Base-by-base conservation (phyloP, 441 rosid species). In the Sinapis alba region DNA sequence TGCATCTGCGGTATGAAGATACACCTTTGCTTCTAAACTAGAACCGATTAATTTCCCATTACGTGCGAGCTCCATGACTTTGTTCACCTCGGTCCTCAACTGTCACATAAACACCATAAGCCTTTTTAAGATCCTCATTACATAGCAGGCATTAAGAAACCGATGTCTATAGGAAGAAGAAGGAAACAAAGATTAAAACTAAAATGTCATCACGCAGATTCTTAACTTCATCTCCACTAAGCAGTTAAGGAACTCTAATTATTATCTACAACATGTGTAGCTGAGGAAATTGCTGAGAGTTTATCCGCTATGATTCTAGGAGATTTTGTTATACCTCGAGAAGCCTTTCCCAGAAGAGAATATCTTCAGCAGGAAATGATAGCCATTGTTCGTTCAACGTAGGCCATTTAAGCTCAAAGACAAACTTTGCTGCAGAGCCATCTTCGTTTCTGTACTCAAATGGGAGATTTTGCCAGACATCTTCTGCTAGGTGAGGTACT, bases 401-500 rank as follows among this genome's bases (percentile, higher is more conserved):
- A n/a, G 99, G 98, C 99, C 99, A 96, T 76, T 86, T 90, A 62
- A 93, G 85, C 68, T 93, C 94, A 26, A 96, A 96, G 78, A 93
- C 96, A 73, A 89, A 96, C 77, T 85, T 78, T 54, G 92, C 90
- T 51, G 75, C 28, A 57, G 90, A 87, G 70, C 94, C 95, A 72
- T 88, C 90, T 72, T 88, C 74, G 19, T 61, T 54, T 62, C 71
- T 73, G 69, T 85, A 77, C 65, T 81, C 82, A 69, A 89, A 96
- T 27, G 99, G 97, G 72, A 96, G 94, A 84, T 91, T 90, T 81
- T 88, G 97, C 99, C 99, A 96, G 28, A 81, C 97, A 73, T 95
- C 98, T 84, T 91, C 98, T n/a, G 99, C 97, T 79, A 96, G 80
- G 84, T 96, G 99, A 77, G 99, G 99, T 73, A 96, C 73, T 65